Base-by-base conservation (phyloP, 371 early-diverging fungal species). In the Mucor velutinosus region DNA sequence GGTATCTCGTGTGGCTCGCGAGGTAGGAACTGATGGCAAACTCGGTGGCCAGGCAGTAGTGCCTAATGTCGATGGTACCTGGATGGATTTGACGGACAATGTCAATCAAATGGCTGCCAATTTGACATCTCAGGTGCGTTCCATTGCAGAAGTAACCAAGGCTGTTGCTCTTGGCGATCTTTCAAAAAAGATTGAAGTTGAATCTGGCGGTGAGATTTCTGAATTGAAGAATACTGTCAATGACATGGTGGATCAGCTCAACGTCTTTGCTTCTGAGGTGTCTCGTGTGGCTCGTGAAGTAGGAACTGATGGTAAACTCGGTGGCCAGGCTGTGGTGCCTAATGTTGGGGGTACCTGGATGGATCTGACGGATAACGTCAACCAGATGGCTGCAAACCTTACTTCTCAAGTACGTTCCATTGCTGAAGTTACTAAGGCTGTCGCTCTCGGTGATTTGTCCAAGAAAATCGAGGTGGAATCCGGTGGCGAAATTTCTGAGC, bases 61-160 rank as follows among this genome's bases (percentile, higher is more conserved):
- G 7, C 33, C 33, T 33, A 33, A 33, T 7, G 33, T 33, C 7
- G 33, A 33, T 7, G 33, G 33, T 33, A 33, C 33, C 33, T 33
- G 33, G 33, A 33, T 33, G 33, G 33, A 33, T 33, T 8, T 33
- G 7, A 33, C 33, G 88, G 80, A 84, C 47, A 88, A 85, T 55
- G 86, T 89, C 35, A 89, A 89, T 35, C 80, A 73, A 19, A 89
- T 89, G 89, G 89, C 89, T 19, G 68, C 80, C 53, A 89, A 89
- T 43, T 61, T 89, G 1, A 89, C 87, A 1, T 74, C 72, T 19
- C 89, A 89, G 66, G 87, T 88, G 3, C 75, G 88, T 7, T 77
- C 80, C 3, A 88, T 88, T 45, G 86, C 86, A 7, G 70, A 71
- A n/a, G 86, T 88, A 17, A 85, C 83, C 0, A 89, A 78, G 15